Conservation (phyloP, 2,329 filamentous ascomycete species). For the Colletotrichum sp. region DNA sequence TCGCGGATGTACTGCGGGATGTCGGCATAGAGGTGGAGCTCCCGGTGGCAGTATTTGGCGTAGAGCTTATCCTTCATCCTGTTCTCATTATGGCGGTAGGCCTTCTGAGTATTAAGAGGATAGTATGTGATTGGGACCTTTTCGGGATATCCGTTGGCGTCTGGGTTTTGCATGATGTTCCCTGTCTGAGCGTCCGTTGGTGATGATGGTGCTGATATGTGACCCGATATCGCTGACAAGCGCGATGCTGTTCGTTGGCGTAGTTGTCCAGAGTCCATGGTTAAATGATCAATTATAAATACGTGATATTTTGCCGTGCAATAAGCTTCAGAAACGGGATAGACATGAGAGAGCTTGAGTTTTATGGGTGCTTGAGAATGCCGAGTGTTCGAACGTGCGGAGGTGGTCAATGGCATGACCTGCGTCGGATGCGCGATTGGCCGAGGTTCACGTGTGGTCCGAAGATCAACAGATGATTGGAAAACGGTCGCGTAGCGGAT, state of each 20-base stretch:
- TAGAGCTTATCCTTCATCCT: constrained; percentile 3
- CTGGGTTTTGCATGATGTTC: not conserved
- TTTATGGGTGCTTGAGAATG: not conserved
- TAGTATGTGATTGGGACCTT: constrained; percentile 16
- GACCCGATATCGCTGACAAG: not conserved
- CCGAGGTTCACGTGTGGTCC: not conserved
- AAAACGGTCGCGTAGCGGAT: not conserved
- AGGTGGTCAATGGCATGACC: not conserved
- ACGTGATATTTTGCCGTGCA: not conserved
- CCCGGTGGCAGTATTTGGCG: constrained; percentile 2
- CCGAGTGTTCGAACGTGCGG: not conserved
- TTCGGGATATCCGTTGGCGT: constrained; percentile 2
- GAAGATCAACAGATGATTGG: not conserved
- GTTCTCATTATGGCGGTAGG: constrained; percentile 4
- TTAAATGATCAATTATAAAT: not conserved
- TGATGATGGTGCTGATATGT: not conserved
- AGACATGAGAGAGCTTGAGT: not conserved
- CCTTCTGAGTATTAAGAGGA: not conserved
- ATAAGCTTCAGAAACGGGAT: fast-evolving
- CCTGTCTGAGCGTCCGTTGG: not conserved
- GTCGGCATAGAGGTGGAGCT: constrained; percentile 11
- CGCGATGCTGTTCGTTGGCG: not conserved
- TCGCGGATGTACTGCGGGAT: constrained; percentile 11
- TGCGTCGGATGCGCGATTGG: not conserved
- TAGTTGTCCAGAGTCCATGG: not conserved